Base-by-base conservation (phyloP, 192 early-diverging fungal species). In the Phlyctochytrium arcticum region DNA sequence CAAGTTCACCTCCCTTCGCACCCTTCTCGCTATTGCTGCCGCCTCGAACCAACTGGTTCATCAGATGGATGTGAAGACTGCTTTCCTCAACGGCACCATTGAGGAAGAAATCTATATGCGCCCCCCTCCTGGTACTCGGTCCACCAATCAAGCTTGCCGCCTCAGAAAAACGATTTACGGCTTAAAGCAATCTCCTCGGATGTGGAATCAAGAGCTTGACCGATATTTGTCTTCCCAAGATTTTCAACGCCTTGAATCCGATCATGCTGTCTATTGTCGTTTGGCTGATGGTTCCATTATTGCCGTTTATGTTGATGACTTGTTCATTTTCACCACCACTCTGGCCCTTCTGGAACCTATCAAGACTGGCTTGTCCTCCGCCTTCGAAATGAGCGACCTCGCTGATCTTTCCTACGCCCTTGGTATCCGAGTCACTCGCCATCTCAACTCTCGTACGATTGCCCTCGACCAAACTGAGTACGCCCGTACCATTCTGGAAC, bases 41-140 rank as follows among this genome's bases (percentile, higher is more conserved):
- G 9, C 8, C 8, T 10, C 8, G n/a, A 8, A n/a, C 9, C 8
- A 10, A n/a, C 9, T 10, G 9, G n/a, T 42, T 42, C 37, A 42
- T n/a, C 8, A 8, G 8, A 42, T 42, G 49, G 49, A 51, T 51
- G 49, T 24, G 7, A 24, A 51, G 24, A 51, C 49, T 24, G 49
- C 49, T 51, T 51, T 21, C 49, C 49, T 51, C 15, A 51, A 51
- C 21, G 24, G 49, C 8, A 10, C 12, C 24, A 12, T 51, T 7
- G 17, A 51, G 8, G 24, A 51, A 51, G 24, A 51, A 26, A 24
- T 51, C 49, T 51, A 51, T 21, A 51, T 51, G 68, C 23, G 42
- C 6, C 57, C 55, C 23, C 74, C 74, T 6, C 48, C 54, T 9
- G 74, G 68, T 3, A 54, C 63, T 46, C 6, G 8, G 31, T 57